Percentiles rank a stretch among this genome's conserved stretches.
Evolutionary conservation across 352 stramenopile genomes (phyloP).

Genomic region (Halophytophthora polymorphica): DNA sequence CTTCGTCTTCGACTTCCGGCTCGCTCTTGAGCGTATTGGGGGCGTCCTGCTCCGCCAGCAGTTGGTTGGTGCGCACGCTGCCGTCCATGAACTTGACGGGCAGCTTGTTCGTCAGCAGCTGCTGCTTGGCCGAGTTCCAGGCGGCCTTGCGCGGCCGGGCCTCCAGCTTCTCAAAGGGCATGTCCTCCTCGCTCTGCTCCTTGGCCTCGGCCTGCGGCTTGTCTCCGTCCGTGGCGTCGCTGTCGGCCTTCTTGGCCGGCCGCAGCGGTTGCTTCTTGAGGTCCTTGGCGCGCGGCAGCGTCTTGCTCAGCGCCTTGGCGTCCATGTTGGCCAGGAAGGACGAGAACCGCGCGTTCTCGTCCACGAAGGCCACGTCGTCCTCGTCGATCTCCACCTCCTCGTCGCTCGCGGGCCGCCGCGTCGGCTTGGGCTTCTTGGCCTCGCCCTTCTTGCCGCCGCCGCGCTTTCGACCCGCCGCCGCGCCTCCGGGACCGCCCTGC

Average conservation of each 20-base stretch:
- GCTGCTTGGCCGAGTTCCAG: constrained; percentile 55
- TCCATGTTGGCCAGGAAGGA: constrained; percentile 84
- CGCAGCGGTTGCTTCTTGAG: constrained; percentile 39
- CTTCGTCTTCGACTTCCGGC: constrained; percentile 13
- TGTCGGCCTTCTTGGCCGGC: constrained; percentile 18
- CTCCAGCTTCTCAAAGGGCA: constrained; percentile 79
- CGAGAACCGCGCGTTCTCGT: constrained; percentile 63
- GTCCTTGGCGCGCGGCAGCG: constrained; percentile 26
- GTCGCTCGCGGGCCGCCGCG: constrained; percentile 7
- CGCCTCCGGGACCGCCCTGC: constrained; percentile 10
- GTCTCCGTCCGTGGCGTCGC: too few relatives aligned
- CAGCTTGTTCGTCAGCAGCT: constrained; percentile 67
- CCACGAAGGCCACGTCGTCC: constrained; percentile 79
- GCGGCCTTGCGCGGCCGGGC: constrained; percentile 56
- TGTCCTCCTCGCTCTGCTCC: constrained; percentile 31
- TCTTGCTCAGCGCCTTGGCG: constrained; percentile 52
- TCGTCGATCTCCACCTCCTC: constrained; percentile 73
- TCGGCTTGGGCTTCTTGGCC: constrained; percentile 25
- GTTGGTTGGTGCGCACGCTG: constrained; percentile 71
- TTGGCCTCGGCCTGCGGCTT: constrained; percentile 12
- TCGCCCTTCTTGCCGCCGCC: constrained; percentile 27
- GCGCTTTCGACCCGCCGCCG: constrained; percentile 4
- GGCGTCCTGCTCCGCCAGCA: constrained; percentile 45
- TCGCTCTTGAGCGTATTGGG: constrained; percentile 23
- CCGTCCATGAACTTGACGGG: constrained; percentile 87